Evolutionary conservation across 768 basidiomycete genomes (phyloP).

Genomic region (Leccinellum luteum): DNA sequence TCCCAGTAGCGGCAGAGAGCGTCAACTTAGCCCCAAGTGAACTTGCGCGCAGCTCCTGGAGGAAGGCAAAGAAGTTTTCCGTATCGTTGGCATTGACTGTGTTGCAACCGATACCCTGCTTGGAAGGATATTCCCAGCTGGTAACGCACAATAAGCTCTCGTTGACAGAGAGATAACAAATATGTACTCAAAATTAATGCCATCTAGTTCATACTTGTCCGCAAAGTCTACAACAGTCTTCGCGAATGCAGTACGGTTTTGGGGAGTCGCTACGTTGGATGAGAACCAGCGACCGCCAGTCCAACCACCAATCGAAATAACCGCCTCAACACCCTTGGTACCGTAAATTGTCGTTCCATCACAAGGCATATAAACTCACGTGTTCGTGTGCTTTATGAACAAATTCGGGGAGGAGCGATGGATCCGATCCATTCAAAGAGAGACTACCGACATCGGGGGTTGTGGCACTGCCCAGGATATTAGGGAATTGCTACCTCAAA

Average conservation of each 20-base stretch:
- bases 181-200: constrained; percentile 41
- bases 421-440: constrained; percentile 42
- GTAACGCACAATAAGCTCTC: constrained; percentile 11
- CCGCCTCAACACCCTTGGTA: constrained; percentile 51
- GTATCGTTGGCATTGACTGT: constrained; percentile 54
- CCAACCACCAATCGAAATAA: constrained; percentile 71
- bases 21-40: constrained; percentile 52
- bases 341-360: not conserved
- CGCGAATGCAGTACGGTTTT: constrained; percentile 58
- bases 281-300: constrained; percentile 64
- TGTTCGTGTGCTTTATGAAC: constrained; percentile 43
- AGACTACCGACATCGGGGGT: constrained; percentile 33
- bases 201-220: constrained; percentile 50
- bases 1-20: constrained; percentile 66
- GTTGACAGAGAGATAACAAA: not conserved
- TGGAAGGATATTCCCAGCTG: constrained; percentile 86
- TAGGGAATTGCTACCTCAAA: not conserved
- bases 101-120: constrained; percentile 71
- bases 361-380: constrained; percentile 19
- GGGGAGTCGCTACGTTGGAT: constrained; percentile 50
- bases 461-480: constrained; percentile 26
- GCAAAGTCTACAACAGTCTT: constrained; percentile 50
- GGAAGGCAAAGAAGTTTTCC: constrained; percentile 73
- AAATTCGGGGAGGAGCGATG: constrained; percentile 51
- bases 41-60: constrained; percentile 61